Percentiles rank a stretch among this genome's conserved stretches.
phyloP scores from a whole-genome alignment of 805 yeast species.

The Candida maesae region DNA sequence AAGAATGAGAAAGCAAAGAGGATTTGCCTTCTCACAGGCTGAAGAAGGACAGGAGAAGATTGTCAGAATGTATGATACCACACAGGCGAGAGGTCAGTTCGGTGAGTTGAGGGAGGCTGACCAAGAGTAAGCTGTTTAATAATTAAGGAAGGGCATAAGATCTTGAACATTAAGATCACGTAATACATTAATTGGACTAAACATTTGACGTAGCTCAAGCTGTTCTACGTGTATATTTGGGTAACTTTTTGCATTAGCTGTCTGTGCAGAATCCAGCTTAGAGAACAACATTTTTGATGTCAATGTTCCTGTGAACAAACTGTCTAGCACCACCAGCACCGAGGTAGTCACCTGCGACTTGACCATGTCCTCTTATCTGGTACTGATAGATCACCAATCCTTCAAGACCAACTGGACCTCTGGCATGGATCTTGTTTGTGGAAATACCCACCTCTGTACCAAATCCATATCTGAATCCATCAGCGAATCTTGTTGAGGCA shows the following conservation, averaged over 20 bases:
- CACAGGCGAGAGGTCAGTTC: slow-evolving; percentile 72
- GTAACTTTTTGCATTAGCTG: too few relatives aligned
- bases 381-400: slow-evolving; percentile 96
- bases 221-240: too few relatives aligned
- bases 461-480: slow-evolving; percentile 97
- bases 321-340: slow-evolving; percentile 88
- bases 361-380: slow-evolving; percentile 89
- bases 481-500: slow-evolving; percentile 95
- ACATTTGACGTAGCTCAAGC: too few relatives aligned
- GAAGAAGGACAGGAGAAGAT: slow-evolving; percentile 92
- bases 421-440: slow-evolving; percentile 94
- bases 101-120: slow-evolving; percentile 53
- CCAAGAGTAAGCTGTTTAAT: not conserved
- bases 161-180: too few relatives aligned
- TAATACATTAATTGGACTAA: too few relatives aligned
- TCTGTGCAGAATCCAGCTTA: too few relatives aligned
- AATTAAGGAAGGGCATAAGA: too few relatives aligned
- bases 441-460: slow-evolving; percentile 99
- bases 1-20: slow-evolving; percentile 96
- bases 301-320: slow-evolving; percentile 69
- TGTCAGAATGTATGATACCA: slow-evolving; percentile 92
- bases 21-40: slow-evolving; percentile 96
- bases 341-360: slow-evolving; percentile 82
- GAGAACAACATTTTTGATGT: slow-evolving; percentile 31
- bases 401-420: slow-evolving; percentile 98